These are phyloP conservation scores for Achlya hypogyna DNA, from an alignment of 352 stramenopile species.

Conservation along the genomic window DNA sequence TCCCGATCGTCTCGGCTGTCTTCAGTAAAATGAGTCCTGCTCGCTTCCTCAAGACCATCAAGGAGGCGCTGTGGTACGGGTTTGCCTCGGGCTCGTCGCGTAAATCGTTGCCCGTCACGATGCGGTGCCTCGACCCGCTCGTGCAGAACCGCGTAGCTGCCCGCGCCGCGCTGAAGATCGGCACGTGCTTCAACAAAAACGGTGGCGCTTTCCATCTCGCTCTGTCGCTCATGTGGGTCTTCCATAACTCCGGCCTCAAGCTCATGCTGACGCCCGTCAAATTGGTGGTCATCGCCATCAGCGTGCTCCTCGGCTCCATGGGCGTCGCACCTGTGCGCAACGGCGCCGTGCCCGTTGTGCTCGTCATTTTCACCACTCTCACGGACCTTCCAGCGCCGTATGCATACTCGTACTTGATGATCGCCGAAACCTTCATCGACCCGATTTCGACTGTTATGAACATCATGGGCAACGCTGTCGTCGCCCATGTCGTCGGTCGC, in stretches of 20 bases:
- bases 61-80: slow-evolving; percentile 56
- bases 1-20: slow-evolving; percentile 43
- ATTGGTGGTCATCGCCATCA: background rate
- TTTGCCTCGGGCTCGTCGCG: slow-evolving; percentile 55
- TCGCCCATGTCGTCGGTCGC: background rate
- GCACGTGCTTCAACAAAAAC: slow-evolving; percentile 5
- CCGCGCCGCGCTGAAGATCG: background rate
- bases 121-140: background rate
- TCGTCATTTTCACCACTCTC: background rate
- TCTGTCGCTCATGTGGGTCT: background rate
- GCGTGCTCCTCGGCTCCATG: background rate
- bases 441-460: slow-evolving; percentile 7
- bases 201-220: background rate
- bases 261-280: background rate
- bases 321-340: background rate
- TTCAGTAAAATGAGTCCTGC: slow-evolving; percentile 55
- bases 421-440: background rate
- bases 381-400: background rate
- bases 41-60: slow-evolving; percentile 49
- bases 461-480: background rate
- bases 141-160: background rate
- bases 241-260: background rate
- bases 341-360: background rate
- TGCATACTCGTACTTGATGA: background rate
- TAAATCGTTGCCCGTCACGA: background rate